Evolutionary conservation across 805 yeast genomes (phyloP).

Genomic region (Lipomyces chichibuensis): DNA sequence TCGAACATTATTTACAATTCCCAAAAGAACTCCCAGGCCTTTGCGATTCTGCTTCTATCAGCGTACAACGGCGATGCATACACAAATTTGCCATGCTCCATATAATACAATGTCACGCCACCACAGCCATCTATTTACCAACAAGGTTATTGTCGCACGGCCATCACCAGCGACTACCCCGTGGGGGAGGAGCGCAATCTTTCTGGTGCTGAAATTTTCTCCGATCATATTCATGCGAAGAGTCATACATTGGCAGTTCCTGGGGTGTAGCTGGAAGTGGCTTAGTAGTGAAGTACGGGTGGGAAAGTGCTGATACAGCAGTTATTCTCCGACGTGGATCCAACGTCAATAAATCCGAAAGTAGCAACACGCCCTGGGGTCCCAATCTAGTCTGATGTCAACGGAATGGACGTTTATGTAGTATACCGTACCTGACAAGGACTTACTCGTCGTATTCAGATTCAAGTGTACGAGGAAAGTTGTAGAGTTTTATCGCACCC

Average conservation of each 20-base stretch:
- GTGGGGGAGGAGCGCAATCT: constrained; percentile 5
- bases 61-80: not conserved
- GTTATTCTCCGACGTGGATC: constrained; percentile 77
- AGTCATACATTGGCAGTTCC: constrained; percentile 72
- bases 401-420: not conserved
- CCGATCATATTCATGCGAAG: constrained; percentile 84
- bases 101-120: not conserved
- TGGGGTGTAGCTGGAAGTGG: constrained; percentile 65
- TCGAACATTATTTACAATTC: not conserved
- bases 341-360: constrained; percentile 63
- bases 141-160: not conserved
- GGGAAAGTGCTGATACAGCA: constrained; percentile 75
- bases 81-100: not conserved
- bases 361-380: constrained; percentile 57
- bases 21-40: not conserved
- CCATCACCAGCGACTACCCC: not conserved
- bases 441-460: constrained; percentile 55
- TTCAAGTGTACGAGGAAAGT: constrained; percentile 38
- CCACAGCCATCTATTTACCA: not conserved
- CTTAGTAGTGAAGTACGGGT: constrained; percentile 64
- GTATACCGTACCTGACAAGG: not conserved
- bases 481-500: constrained; percentile 7
- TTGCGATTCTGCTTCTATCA: not conserved
- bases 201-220: constrained; percentile 15
- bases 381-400: constrained; percentile 31